Evolutionary conservation across 1,284 basidiomycete species (phyloP).

Genomic region (Cryptococcus hybrid): DNA sequence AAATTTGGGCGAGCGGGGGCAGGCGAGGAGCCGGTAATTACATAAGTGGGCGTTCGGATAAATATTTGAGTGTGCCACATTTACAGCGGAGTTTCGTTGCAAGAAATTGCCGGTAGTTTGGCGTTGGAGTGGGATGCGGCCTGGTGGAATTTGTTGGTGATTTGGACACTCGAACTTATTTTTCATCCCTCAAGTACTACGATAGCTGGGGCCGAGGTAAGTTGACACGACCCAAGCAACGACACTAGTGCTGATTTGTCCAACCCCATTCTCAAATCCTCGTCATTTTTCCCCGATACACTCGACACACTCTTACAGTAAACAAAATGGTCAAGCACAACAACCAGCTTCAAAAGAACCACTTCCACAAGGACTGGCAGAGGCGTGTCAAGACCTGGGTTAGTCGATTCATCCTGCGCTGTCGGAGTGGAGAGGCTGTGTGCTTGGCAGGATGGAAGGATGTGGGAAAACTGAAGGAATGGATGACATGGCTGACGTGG

Average conservation of each 20-base stretch:
- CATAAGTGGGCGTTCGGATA: not conserved
- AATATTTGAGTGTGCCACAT: not conserved
- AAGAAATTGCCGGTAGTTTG: not conserved
- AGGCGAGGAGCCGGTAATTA: not conserved
- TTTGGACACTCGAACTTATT: not conserved
- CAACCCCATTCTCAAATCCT: too few species aligned
- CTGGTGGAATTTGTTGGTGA: too few species aligned
- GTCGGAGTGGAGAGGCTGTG: not conserved
- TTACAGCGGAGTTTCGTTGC: not conserved
- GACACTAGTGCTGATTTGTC: not conserved
- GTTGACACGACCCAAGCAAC: not conserved
- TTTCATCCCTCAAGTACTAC: not conserved
- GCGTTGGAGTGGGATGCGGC: not conserved
- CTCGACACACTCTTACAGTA: slow-evolving; percentile 3
- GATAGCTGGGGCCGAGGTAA: slow-evolving; percentile 15
- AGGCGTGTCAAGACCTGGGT: slow-evolving; percentile 48
- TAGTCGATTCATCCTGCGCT: slow-evolving; percentile 6
- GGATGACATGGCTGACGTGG: slow-evolving; percentile 5
- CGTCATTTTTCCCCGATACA: too few species aligned
- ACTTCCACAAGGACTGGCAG: slow-evolving; percentile 85
- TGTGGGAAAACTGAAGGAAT: not conserved
- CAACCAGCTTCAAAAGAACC: slow-evolving; percentile 40
- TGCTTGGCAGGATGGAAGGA: not conserved
- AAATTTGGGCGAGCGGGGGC: slow-evolving; percentile 1
- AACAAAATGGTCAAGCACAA: slow-evolving; percentile 40